Evolutionary conservation across 1,139 yeast species (phyloP).

Genomic region (Diutina siamensis): DNA sequence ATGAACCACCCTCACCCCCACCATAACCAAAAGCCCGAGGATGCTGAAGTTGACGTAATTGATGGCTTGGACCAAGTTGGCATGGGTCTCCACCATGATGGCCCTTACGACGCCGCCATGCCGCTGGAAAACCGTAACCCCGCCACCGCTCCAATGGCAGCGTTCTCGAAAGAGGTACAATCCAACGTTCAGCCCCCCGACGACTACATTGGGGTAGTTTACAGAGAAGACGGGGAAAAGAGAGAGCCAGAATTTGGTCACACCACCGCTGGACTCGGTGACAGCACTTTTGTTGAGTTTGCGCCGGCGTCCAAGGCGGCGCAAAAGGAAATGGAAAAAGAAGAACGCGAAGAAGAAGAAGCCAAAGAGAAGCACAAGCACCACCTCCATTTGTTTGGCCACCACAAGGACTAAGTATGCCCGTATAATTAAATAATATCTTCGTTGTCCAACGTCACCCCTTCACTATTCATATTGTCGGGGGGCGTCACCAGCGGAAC

Average conservation of each 20-base stretch:
- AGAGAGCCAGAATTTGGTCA: neutral
- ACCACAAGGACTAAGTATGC: neutral
- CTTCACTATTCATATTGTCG: conserved; percentile 55
- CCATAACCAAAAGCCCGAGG: neutral
- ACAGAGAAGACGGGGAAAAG: neutral
- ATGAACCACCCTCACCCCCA: neutral
- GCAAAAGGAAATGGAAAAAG: neutral
- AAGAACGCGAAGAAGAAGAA: neutral
- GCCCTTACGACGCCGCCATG: conserved; percentile 4
- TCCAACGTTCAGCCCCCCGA: neutral
- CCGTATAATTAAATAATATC: conserved; percentile 22
- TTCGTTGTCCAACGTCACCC: conserved; percentile 35
- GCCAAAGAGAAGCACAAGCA: neutral
- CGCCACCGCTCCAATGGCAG: conserved; percentile 3
- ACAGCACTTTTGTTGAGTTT: neutral
- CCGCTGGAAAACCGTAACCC: conserved; percentile 4
- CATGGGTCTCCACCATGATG: conserved; percentile 6
- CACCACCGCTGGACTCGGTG: neutral
- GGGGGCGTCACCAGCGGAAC: conserved; percentile 64
- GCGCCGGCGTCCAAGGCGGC: conserved; percentile 1
- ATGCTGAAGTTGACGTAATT: neutral
- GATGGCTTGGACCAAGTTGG: conserved; percentile 2
- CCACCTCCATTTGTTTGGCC: conserved; percentile 1
- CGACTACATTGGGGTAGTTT: neutral
- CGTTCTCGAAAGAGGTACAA: neutral